Conservation (phyloP, 441 rosid species). For the Pelargonium fulgidum region DNA sequence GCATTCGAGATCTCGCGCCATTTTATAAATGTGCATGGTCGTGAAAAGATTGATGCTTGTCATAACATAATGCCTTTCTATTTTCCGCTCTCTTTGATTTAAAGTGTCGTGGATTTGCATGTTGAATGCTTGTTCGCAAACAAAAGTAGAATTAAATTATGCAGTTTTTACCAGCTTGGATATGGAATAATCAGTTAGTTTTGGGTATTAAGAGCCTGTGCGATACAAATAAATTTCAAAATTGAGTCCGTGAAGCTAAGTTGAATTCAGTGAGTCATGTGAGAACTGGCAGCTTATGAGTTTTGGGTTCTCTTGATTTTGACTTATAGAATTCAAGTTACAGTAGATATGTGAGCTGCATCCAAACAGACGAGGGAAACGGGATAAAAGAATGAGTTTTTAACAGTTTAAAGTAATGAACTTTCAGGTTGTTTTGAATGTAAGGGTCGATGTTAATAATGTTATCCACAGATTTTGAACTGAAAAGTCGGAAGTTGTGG, state of each 20-base stretch:
- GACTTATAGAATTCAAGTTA: not conserved
- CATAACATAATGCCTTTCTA: too few relatives aligned
- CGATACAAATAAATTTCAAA: not conserved
- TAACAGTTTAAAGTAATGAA: not conserved
- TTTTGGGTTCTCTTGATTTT: constrained; percentile 5
- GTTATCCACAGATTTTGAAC: not conserved
- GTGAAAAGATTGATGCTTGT: too few relatives aligned
- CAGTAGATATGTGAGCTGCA: not conserved
- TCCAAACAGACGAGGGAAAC: not conserved
- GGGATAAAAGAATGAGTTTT: not conserved
- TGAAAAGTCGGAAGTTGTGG: not conserved
- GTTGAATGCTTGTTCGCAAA: too few relatives aligned
- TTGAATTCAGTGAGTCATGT: not conserved
- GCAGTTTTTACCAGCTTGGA: not conserved
- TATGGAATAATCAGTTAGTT: not conserved
- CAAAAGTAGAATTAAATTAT: not conserved
- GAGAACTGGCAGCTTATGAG: not conserved
- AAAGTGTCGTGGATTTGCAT: too few relatives aligned
- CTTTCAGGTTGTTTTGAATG: not conserved
- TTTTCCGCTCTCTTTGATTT: too few relatives aligned
- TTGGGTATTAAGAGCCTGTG: not conserved
- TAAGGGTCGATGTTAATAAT: not conserved
- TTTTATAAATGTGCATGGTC: too few relatives aligned
- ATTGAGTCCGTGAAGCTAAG: not conserved
- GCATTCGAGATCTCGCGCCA: too few relatives aligned